phyloP scores from a whole-genome alignment of 2,329 filamentous ascomycete species.

The Chaetomiaceae sp. region DNA sequence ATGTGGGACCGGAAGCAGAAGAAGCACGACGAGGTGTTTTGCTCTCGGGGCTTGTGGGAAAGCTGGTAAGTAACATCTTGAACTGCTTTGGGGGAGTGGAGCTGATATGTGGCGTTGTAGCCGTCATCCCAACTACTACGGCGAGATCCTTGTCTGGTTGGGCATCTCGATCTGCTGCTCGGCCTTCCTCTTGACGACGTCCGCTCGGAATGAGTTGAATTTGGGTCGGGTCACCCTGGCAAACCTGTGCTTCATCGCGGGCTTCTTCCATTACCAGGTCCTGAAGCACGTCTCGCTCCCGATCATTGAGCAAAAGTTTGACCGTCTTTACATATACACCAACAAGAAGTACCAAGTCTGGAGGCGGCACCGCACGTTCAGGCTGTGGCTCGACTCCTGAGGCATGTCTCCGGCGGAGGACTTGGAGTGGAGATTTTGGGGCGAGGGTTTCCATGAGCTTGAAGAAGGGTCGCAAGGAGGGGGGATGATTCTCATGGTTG shows the following conservation, averaged over 20 bases:
- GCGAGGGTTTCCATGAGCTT: no score
- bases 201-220: constrained; percentile 55
- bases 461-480: no score
- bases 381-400: constrained; percentile 25
- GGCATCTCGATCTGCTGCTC: constrained; percentile 59
- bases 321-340: constrained; percentile 58
- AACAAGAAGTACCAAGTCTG: constrained; percentile 63
- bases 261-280: constrained; percentile 59
- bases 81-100: background rate
- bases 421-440: background rate
- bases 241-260: constrained; percentile 51
- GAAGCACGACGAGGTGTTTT: constrained; percentile 62
- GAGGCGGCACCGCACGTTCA: constrained; percentile 53
- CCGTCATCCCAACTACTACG: constrained; percentile 67
- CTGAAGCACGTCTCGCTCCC: constrained; percentile 49
- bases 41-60: constrained; percentile 59
- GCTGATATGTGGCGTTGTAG: constrained; percentile 26
- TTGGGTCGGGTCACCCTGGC: constrained; percentile 34
- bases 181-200: constrained; percentile 50
- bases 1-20: constrained; percentile 57
- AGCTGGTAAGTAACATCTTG: constrained; percentile 38
- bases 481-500: no score
- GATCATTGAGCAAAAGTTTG: constrained; percentile 65
- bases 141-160: constrained; percentile 65
- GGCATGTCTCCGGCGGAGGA: background rate